Base-by-base conservation (phyloP, 805 yeast species). In the Suhomyces faveliae region DNA sequence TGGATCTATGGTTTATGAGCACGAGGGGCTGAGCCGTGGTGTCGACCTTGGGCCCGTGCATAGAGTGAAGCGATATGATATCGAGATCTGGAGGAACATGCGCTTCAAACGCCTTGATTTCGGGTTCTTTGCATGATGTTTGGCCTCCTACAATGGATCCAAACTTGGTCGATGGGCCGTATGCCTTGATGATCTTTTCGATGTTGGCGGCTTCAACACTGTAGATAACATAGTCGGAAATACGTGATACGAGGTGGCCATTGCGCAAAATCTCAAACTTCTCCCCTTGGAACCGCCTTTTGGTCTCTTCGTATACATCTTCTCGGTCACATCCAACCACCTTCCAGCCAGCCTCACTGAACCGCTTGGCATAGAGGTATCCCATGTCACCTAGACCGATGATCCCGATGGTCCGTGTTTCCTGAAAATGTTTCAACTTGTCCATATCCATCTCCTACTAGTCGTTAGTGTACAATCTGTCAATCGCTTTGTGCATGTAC, bases 381-480 rank as follows among this genome's bases (percentile, higher is more conserved):
- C 99, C 99, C 99, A 94, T 94, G 64, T 92, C 98, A 24, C 99
- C 99, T 29, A 92, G 78, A 2, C 99, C 99, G 50, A 94, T 91
- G 53, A 94, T 87, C 1, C 99, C 99, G 40, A 94, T 79, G 17
- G 73, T 74, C 61, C 85, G 85, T 17, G 71, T 53, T 11, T 35
- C 33, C 27, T 49, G 41, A 19, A 51, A 43, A 23, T 35, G 15
- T 19, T 23, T 10, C 13, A 39, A 24, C 25, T 22, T 7, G 4
- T 17, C 4, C 23, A 22, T 22, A 22, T 7, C 7, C 23, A 22
- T n/a, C n/a, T n/a, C n/a, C n/a, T n/a, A n/a, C n/a, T n/a, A n/a
- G n/a, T n/a, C n/a, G n/a, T n/a, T n/a, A n/a, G n/a, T 27, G 30
- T n/a, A n/a, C 30, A 1, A 27, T n/a, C 15, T 25, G 29, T 12